Evolutionary conservation across 768 basidiomycete genomes (phyloP).

Genomic region (Lentinula boryana): DNA sequence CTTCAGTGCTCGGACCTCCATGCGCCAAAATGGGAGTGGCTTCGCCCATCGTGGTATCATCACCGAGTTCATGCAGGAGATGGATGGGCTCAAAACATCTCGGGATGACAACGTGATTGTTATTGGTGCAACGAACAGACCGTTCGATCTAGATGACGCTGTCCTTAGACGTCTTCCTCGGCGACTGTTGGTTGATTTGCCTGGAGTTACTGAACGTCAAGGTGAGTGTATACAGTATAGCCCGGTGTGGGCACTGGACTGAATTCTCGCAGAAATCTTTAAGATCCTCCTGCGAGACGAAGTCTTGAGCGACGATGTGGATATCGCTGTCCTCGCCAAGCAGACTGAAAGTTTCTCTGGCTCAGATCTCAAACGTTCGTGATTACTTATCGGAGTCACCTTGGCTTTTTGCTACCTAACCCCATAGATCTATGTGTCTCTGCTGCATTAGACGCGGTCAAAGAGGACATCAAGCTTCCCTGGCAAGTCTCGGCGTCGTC

Average conservation of each 20-base stretch:
- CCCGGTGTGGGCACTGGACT: conserved; percentile 23
- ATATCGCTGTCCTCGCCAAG: conserved; percentile 53
- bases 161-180: conserved; percentile 85
- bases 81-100: conserved; percentile 86
- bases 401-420: conserved; percentile 5
- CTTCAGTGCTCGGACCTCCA: conserved; percentile 79
- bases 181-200: conserved; percentile 82
- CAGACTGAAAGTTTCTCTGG: conserved; percentile 87
- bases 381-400: neutral
- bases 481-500: conserved; percentile 40
- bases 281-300: conserved; percentile 86
- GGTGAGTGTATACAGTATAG: conserved; percentile 67
- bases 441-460: conserved; percentile 87
- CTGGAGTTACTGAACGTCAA: conserved; percentile 78
- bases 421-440: conserved; percentile 82
- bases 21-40: conserved; percentile 70
- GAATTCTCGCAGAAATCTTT: conserved; percentile 60
- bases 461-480: conserved; percentile 75
- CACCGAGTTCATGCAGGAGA: conserved; percentile 94
- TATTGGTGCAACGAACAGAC: conserved; percentile 91
- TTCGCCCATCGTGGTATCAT: conserved; percentile 84
- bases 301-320: conserved; percentile 55
- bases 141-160: conserved; percentile 88
- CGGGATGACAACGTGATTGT: conserved; percentile 80
- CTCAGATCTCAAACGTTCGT: conserved; percentile 89